Evolutionary conservation across 163 green algal species (phyloP), one percentile per base, ranked within the genome.

Genomic region (Scenedesmus sp.): DNA sequence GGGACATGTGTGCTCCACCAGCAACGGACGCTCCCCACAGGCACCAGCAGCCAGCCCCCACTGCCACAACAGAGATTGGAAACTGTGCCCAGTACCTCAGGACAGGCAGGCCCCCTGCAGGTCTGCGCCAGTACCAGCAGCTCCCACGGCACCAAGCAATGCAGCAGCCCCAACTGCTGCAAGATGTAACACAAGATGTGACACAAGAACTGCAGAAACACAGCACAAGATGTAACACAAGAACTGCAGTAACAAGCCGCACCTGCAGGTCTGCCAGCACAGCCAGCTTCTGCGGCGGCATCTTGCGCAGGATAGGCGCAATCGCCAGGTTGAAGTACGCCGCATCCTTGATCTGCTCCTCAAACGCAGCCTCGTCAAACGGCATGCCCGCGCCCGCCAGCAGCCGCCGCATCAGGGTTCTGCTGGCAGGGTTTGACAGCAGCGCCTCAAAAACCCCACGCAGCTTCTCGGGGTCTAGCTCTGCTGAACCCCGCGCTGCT

Each of bases 351-450:
- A 91, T 64, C 84, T 93, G 90, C 85, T 81, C 73, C 77, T 93
- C 90, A 93, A 93, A 93, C 6, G 84, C 84, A 13, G 13, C 76
- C 57, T 93, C 84, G 34, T 93, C 84, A 70, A 93, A 93, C 0
- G 84, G 74, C 84, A 91, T 84, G 34, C 62, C 90, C 18, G 90
- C 90, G 20, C 74, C 66, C 10, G 20, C 59, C 18, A 93, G 90
- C 34, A 93, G 84, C 84, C 85, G 52, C 13, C 67, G 52, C 90
- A 93, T 90, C 12, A 93, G 90, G 10, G 20, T 73, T 20, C 90
- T 46, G 59, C 74, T 88, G 23, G 73, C 60, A 52, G 84, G 84
- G 73, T 91, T 91, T 10, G 59, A 56, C 34, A 93, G 74, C 74
- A 93, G 84, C 46, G 60, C 73, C 59, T 73, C 85, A 77, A 93